Conservation (phyloP, 352 stramenopile species). For the Phytophthora nicotianae region DNA sequence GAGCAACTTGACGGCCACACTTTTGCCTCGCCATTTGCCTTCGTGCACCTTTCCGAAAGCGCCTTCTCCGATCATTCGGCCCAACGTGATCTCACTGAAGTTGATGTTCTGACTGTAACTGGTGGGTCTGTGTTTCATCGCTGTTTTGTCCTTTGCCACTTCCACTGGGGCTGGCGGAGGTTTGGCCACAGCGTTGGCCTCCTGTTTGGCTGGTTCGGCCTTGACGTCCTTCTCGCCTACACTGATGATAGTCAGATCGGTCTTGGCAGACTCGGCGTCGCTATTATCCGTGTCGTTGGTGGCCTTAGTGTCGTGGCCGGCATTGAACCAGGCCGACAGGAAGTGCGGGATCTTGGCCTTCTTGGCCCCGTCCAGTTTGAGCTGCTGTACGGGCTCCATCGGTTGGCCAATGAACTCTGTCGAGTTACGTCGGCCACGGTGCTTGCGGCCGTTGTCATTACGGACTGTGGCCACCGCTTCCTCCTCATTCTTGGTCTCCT, state of each 20-base stretch:
- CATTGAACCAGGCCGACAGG: slow-evolving; percentile 72
- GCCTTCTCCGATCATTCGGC: slow-evolving; percentile 69
- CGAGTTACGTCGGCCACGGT: slow-evolving; percentile 43
- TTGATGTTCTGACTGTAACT: slow-evolving; percentile 65
- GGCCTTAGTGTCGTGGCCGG: slow-evolving; percentile 47
- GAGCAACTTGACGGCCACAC: slow-evolving; percentile 71
- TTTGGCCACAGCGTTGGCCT: slow-evolving; percentile 8
- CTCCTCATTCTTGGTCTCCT: slow-evolving; percentile 17
- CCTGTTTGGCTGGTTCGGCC: slow-evolving; percentile 5
- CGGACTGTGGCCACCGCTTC: slow-evolving; percentile 49
- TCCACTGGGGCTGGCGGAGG: slow-evolving; percentile 27
- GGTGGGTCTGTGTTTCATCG: slow-evolving; percentile 21
- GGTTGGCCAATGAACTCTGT: slow-evolving; percentile 55
- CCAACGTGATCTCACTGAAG: slow-evolving; percentile 61
- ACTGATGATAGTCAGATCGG: slow-evolving; percentile 34
- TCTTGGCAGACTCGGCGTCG: slow-evolving; percentile 23
- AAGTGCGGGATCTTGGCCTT: slow-evolving; percentile 82
- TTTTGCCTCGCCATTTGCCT: slow-evolving; percentile 66
- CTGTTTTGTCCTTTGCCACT: slow-evolving; percentile 24
- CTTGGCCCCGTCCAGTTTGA: slow-evolving; percentile 68
- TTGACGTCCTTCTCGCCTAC: slow-evolving; percentile 18
- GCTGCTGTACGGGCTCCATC: slow-evolving; percentile 61
- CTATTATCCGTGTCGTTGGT: slow-evolving; percentile 32
- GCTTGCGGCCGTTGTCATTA: slow-evolving; percentile 42
- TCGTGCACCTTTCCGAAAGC: slow-evolving; percentile 76